Evolutionary conservation across 192 early-diverging fungal species (phyloP).

Genomic region (Linnemannia elongata): DNA sequence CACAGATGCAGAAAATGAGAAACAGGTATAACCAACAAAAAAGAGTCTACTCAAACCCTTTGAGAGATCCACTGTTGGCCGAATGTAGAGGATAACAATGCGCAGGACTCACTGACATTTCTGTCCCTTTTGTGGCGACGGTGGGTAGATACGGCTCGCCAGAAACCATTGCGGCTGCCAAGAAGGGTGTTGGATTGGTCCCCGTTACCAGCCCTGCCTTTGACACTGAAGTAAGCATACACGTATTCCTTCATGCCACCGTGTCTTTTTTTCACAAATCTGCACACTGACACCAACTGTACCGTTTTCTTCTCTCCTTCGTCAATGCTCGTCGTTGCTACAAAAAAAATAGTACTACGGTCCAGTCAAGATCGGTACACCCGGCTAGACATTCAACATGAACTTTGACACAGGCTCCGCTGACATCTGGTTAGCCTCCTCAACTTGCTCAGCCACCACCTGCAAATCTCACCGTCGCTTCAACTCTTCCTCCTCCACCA

Average conservation of each 20-base stretch:
- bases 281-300: not conserved
- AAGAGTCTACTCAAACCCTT: not conserved
- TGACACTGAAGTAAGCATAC: not conserved
- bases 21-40: slow-evolving; percentile 3
- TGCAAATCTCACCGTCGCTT: slow-evolving; percentile 62
- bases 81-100: too few relatives aligned
- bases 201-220: not conserved
- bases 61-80: too few relatives aligned
- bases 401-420: slow-evolving; percentile 73
- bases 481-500: slow-evolving; percentile 64
- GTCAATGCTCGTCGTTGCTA: too few relatives aligned
- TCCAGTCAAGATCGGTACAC: slow-evolving; percentile 66
- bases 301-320: not conserved
- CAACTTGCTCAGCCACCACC: slow-evolving; percentile 46
- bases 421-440: slow-evolving; percentile 69
- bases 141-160: not conserved
- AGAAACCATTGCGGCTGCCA: not conserved
- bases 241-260: not conserved
- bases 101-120: too few relatives aligned
- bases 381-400: slow-evolving; percentile 70
- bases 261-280: not conserved
- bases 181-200: not conserved
- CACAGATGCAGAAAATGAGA: slow-evolving; percentile 11
- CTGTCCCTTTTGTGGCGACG: too few relatives aligned
- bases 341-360: slow-evolving; percentile 68